A percentile compares a stretch with the other conserved stretches of the same genome.
phyloP scores from a whole-genome alignment of 2,329 filamentous ascomycete species.

The Trichoderma sp. region DNA sequence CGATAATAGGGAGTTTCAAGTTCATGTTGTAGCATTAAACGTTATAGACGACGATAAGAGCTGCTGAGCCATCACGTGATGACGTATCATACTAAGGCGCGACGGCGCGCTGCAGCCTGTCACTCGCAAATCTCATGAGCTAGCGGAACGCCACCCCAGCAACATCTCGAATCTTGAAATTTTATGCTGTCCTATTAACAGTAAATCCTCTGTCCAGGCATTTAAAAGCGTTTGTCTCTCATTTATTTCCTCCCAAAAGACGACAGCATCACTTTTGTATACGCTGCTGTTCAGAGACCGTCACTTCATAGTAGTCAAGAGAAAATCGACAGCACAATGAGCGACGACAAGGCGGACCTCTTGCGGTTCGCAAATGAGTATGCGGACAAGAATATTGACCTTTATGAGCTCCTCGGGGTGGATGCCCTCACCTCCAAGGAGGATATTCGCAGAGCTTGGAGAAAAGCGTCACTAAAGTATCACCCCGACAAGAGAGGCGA shows the following conservation, averaged over 20 bases:
- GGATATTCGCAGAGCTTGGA: constrained; percentile 83
- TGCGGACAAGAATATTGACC: constrained; percentile 67
- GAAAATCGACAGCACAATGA: constrained; percentile 37
- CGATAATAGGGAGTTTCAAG: too few species aligned
- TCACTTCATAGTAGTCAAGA: neutral
- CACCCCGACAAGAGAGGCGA: constrained; percentile 89
- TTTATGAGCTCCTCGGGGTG: constrained; percentile 76
- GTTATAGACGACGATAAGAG: neutral
- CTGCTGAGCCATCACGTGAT: neutral
- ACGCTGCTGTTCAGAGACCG: neutral
- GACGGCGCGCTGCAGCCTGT: constrained; percentile 4
- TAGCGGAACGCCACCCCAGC: neutral
- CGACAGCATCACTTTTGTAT: too few species aligned
- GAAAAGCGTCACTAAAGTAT: constrained; percentile 83
- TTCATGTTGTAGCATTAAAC: neutral
- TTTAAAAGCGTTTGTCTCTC: too few species aligned
- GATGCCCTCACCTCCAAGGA: constrained; percentile 65
- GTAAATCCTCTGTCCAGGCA: neutral
- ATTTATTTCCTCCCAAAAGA: neutral
- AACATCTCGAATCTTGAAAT: neutral
- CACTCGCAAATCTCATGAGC: constrained; percentile 4
- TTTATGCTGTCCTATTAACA: neutral
- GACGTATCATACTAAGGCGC: constrained; percentile 9
- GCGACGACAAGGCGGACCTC: constrained; percentile 52
- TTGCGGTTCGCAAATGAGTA: constrained; percentile 60